Conservation (phyloP, 768 basidiomycete species). For the Trametopsis cervina region DNA sequence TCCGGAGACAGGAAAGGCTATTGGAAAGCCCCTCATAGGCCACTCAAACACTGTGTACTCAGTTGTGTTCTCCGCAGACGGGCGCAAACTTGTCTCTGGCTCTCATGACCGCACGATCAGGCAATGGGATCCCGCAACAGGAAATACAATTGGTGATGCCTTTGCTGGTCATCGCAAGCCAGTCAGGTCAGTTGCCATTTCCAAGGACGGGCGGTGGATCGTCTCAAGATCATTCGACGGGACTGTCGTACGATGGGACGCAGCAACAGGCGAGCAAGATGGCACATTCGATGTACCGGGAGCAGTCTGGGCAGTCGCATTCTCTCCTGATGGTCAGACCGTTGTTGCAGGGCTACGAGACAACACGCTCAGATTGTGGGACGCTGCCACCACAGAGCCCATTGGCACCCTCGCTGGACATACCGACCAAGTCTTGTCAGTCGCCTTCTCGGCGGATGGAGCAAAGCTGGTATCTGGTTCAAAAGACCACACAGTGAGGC, state of each 20-base stretch:
- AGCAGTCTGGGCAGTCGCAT: constrained; percentile 14
- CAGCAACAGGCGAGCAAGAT: constrained; percentile 1
- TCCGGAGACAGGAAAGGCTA: neutral
- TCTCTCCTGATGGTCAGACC: constrained; percentile 21
- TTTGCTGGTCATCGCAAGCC: constrained; percentile 13
- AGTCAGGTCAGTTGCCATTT: neutral
- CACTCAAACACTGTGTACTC: constrained; percentile 10
- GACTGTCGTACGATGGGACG: constrained; percentile 22
- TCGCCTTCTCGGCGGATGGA: neutral
- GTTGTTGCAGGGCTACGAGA: neutral
- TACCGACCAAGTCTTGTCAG: neutral
- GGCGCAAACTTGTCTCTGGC: constrained; percentile 15
- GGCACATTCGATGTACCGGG: constrained; percentile 6
- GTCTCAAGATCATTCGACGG: constrained; percentile 10
- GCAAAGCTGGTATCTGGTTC: constrained; percentile 16
- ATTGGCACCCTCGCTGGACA: neutral
- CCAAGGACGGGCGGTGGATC: neutral
- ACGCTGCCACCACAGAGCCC: neutral
- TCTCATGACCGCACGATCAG: constrained; percentile 17
- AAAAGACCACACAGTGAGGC: constrained; percentile 15
- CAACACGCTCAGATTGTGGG: too few relatives aligned
- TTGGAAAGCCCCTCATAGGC: neutral
- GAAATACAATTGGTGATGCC: neutral
- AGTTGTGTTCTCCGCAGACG: constrained; percentile 19
- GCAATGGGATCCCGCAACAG: constrained; percentile 18